These are phyloP conservation scores for Fusarium virguliforme DNA, from an alignment of 2,329 filamentous ascomycete species.

Conservation along the genomic window DNA sequence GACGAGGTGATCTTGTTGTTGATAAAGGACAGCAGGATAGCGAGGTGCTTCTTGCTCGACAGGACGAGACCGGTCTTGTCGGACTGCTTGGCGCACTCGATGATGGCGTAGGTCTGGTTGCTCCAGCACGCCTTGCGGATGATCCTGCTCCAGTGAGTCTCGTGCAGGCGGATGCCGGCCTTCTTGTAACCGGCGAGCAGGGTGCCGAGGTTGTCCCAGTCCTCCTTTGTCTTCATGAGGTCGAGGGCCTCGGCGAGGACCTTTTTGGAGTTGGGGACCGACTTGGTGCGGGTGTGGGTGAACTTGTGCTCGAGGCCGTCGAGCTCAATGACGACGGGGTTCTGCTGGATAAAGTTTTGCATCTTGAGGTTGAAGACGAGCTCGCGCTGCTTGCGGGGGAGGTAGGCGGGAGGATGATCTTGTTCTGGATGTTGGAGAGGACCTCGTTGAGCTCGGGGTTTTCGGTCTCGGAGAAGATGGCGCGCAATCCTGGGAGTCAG, in stretches of 20 bases:
- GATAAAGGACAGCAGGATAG: constrained; percentile 50
- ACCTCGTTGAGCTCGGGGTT: constrained; percentile 68
- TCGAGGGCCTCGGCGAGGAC: constrained; percentile 58
- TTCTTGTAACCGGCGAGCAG: constrained; percentile 68
- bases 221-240: constrained; percentile 64
- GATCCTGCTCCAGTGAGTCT: constrained; percentile 58
- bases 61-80: constrained; percentile 65
- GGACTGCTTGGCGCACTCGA: constrained; percentile 67
- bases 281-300: constrained; percentile 58
- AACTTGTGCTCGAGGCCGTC: constrained; percentile 71
- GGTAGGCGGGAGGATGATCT: constrained; percentile 75
- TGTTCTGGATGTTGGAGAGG: constrained; percentile 69
- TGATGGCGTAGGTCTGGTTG: constrained; percentile 63
- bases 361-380: constrained; percentile 67
- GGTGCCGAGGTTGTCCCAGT: constrained; percentile 68
- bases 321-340: constrained; percentile 73
- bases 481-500: constrained; percentile 51
- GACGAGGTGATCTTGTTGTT: constrained; percentile 58
- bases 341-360: constrained; percentile 65
- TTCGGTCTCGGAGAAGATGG: constrained; percentile 67
- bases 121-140: constrained; percentile 59
- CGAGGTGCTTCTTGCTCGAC: constrained; percentile 59
- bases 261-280: constrained; percentile 62
- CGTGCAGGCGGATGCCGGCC: constrained; percentile 59
- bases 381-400: constrained; percentile 68